Base-by-base conservation (phyloP, 176 grass and related monocot genomes). In the Stipa capillata region DNA sequence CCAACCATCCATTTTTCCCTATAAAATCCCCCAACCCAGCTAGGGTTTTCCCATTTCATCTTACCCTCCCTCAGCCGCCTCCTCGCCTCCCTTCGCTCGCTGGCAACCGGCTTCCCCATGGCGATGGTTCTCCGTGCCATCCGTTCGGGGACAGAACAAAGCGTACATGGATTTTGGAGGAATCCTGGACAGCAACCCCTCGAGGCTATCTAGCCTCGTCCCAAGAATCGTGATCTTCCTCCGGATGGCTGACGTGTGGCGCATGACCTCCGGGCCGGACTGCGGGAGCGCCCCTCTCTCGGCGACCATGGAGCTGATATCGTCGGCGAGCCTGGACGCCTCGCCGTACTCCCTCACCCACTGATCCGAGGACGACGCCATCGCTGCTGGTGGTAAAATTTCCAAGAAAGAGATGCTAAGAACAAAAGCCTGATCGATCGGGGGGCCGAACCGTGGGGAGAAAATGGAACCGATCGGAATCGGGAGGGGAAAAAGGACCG, bases 181-280 rank as follows among this genome's bases (percentile, higher is more conserved):
- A 70, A 87, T 42, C 50, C 54, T 72, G 64, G 89, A 54, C 51
- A 91, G 63, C 75, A 87, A 59, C 2, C 47, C 50, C 63, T 91
- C 89, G 43, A 91, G 52, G 78, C 79, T 87, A 36, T 84, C 89
- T 29, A 91, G 69, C 51, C 81, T 79, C 12, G 76, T 91, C 27
- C 76, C 55, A 48, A 91, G 85, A 85, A 87, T 87, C 10, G 89
- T 84, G 34, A 81, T 81, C 29, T 71, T 73, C 68, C 89, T 85
- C 35, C 76, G 67, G 18, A 91, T 72, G 1, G 70, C 76, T 28
- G 85, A 82, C 11, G 80, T 51, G 61, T 77, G 74, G 43, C 85
- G 71, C 74, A 87, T 85, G 5, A 64, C 82, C 13, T 87, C 89
- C 28, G 89, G 77, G 27, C 89, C 89, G 23, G 89, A 76, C 21